Conservation (phyloP, 2,329 filamentous ascomycete species). For the Alternaria tenuissima region DNA sequence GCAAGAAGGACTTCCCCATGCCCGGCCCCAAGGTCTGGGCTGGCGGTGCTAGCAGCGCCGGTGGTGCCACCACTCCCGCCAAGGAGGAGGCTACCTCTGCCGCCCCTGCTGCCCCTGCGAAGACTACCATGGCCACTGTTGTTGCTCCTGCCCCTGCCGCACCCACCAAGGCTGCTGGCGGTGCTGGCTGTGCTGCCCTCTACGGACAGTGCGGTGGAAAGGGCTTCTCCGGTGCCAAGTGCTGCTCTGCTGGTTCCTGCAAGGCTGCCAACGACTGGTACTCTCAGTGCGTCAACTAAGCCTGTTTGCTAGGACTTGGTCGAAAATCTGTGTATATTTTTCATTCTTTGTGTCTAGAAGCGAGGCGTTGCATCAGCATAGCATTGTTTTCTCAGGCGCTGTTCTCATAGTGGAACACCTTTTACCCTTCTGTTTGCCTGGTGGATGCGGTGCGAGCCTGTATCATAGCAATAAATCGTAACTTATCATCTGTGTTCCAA, state of each 20-base stretch:
- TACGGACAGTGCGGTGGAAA: conserved; percentile 29
- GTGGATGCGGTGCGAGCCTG: background rate
- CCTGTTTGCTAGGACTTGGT: background rate
- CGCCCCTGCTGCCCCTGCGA: conserved; percentile 8
- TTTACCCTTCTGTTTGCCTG: conserved; percentile 1
- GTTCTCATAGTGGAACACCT: background rate
- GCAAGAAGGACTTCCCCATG: conserved; percentile 27
- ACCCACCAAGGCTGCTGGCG: background rate
- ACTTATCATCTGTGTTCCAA: background rate
- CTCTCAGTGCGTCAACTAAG: conserved; percentile 24
- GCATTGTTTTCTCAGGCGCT: background rate
- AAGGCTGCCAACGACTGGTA: conserved; percentile 28
- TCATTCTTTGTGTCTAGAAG: background rate
- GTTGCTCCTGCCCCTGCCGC: conserved; percentile 5
- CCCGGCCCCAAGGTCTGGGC: conserved; percentile 26
- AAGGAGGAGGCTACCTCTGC: conserved; percentile 16
- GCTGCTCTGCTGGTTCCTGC: conserved; percentile 27
- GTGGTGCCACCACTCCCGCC: conserved; percentile 13
- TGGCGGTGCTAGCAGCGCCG: conserved; percentile 14
- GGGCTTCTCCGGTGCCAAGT: conserved; percentile 22
- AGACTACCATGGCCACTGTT: conserved; percentile 2
- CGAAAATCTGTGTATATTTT: conserved; percentile 1
- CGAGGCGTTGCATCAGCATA: conserved; percentile 1
- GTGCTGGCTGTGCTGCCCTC: conserved; percentile 16
- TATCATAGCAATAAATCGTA: background rate